Conservation (phyloP, 139 green algal genomes). For the Coelastrella sp. region DNA sequence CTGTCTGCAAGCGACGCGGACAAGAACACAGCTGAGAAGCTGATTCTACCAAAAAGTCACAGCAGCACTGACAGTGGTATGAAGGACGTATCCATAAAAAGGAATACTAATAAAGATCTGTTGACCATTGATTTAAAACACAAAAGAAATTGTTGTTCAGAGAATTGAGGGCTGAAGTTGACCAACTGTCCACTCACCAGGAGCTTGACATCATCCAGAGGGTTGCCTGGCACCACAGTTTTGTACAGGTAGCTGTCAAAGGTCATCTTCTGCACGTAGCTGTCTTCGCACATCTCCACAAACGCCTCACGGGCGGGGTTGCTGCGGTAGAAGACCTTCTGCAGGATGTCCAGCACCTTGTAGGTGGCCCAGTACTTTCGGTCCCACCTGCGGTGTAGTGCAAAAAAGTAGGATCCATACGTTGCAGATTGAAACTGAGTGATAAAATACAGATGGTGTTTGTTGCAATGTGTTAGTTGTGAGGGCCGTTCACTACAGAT, state of each 20-base stretch:
- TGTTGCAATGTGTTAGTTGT: not conserved
- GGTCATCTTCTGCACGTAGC: conserved; percentile 99
- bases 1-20: too few species aligned
- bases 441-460: too few species aligned
- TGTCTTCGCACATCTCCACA: conserved; percentile 98
- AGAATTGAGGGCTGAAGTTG: too few species aligned
- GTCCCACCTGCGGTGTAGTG: conserved; percentile 88
- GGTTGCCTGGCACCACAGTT: conserved; percentile 96
- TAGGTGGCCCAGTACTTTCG: conserved; percentile 99
- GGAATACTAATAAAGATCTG: too few species aligned
- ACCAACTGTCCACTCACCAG: not conserved
- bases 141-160: too few species aligned
- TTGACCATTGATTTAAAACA: too few species aligned
- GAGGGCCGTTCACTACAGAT: too few species aligned
- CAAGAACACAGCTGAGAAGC: too few species aligned
- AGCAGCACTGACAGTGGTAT: too few species aligned
- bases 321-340: conserved; percentile 98
- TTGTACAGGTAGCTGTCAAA: conserved; percentile 99
- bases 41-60: too few species aligned
- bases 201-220: conserved; percentile 98
- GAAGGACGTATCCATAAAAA: too few species aligned
- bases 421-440: too few species aligned
- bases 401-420: not conserved
- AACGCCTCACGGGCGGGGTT: conserved; percentile 99
- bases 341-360: conserved; percentile 99